phyloP scores from a whole-genome alignment of 2,329 filamentous ascomycete species.

The Cytospora schulzeri region DNA sequence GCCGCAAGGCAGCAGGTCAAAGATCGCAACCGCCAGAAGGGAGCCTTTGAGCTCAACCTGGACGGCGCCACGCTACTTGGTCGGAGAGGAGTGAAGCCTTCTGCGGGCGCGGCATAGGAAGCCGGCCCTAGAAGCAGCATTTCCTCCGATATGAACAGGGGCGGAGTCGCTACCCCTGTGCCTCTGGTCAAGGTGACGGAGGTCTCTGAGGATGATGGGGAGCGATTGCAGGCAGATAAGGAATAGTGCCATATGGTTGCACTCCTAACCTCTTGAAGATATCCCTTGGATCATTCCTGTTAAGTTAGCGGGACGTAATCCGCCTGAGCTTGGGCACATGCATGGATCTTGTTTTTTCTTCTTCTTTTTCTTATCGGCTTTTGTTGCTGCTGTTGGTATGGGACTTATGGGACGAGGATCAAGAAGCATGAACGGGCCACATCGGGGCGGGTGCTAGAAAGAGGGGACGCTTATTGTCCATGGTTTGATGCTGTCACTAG shows the following conservation, averaged over 20 bases:
- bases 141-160: background rate
- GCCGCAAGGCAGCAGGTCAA: conserved; percentile 80
- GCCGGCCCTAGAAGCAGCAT: background rate
- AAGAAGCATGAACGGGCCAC: background rate
- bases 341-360: background rate
- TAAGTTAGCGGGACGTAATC: background rate
- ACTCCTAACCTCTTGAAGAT: background rate
- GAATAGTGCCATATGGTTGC: background rate
- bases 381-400: background rate
- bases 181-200: background rate
- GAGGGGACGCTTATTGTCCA: background rate
- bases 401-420: background rate
- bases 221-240: background rate
- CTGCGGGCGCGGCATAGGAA: conserved; percentile 45
- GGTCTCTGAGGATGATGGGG: background rate
- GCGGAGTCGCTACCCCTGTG: background rate
- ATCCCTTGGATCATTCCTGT: background rate
- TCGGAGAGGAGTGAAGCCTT: conserved; percentile 56
- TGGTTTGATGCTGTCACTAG: background rate
- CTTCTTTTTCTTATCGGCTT: background rate
- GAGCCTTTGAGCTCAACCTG: conserved; percentile 87
- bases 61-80: conserved; percentile 89
- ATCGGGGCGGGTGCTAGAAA: background rate
- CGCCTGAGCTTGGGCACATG: background rate
- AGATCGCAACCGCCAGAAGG: conserved; percentile 68